Evolutionary conservation across 352 stramenopile genomes (phyloP).

Genomic region (Saprolegnia diclina): DNA sequence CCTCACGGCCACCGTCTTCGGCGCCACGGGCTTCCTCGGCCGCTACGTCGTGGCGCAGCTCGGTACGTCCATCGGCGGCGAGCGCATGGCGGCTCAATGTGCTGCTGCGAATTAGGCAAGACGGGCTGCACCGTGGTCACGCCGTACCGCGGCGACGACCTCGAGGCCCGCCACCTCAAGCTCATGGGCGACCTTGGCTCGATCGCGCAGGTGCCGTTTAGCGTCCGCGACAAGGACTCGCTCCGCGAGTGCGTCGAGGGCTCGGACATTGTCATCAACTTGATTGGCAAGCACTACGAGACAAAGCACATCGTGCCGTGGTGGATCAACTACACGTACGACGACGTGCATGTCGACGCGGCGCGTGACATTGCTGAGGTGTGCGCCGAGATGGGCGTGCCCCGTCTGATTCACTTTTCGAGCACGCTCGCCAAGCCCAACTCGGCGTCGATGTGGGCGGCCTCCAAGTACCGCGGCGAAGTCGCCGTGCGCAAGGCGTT

Average conservation of each 20-base stretch:
- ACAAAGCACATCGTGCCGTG: constrained; percentile 91
- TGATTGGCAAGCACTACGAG: constrained; percentile 97
- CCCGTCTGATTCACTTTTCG: constrained; percentile 77
- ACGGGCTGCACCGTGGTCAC: constrained; percentile 73
- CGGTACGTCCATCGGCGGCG: constrained; percentile 47
- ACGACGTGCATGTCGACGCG: constrained; percentile 95
- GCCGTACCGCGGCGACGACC: constrained; percentile 92
- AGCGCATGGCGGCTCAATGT: no score
- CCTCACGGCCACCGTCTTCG: constrained; percentile 94
- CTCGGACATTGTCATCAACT: constrained; percentile 95
- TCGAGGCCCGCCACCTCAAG: constrained; percentile 92
- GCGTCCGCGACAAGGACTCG: constrained; percentile 87
- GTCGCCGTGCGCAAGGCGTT: constrained; percentile 88
- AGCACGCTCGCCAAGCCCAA: constrained; percentile 75
- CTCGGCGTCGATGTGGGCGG: constrained; percentile 73
- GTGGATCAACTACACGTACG: constrained; percentile 94
- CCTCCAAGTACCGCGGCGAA: constrained; percentile 84
- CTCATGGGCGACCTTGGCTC: constrained; percentile 92
- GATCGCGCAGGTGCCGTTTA: constrained; percentile 69
- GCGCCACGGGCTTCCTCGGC: constrained; percentile 91
- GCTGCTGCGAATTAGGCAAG: constrained; percentile 37
- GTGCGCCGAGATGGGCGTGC: constrained; percentile 66
- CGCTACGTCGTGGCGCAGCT: constrained; percentile 93
- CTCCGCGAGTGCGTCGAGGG: constrained; percentile 89
- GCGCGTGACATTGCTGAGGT: constrained; percentile 77